Base-by-base conservation (phyloP, 1,284 basidiomycete species). In the Rhizoctonia solani region DNA sequence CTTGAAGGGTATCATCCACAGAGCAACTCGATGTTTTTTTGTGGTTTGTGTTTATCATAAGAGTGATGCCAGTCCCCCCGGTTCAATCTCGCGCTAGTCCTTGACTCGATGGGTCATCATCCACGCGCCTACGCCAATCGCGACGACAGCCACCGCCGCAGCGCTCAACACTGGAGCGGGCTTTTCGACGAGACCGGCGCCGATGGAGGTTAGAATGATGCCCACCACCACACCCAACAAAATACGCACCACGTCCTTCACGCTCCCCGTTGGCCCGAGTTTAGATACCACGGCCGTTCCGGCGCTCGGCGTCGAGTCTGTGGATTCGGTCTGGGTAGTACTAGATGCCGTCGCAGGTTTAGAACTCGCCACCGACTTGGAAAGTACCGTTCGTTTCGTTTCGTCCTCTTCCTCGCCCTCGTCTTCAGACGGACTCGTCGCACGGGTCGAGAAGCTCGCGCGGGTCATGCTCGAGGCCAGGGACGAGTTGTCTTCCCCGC, bases 171-270 rank as follows among this genome's bases (percentile, higher is more conserved):
- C 46, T 5, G 56, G 56, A 11, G 44, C 44, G 39, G 56, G 56
- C 56, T 61, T n/a, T n/a, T n/a, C n/a, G n/a, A n/a, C n/a, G n/a
- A n/a, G n/a, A n/a, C n/a, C n/a, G n/a, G 25, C 19, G 39, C 27
- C 56, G 25, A 49, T 32, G 21, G 25, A 59, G 8, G 56, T 61
- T 34, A 61, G 44, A 47, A 58, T 9, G 25, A 61, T 14, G 46
- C 44, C 56, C 32, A 39, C 30, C 56, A 27, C 32, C 19, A 61
- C 44, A 27, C 34, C 56, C 44, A 61, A 39, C 56, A 58, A 21
- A 61, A 61, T 49, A 61, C 56, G 56, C 56, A 61, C 56, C 56
- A 61, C 56, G 25, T 61, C 56, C 56, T 61, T 61, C 44, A 61
- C 16, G 2, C 39, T 27, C 54, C 34, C 11, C 55, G 29, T 47